Evolutionary conservation across 805 yeast genomes (phyloP), one percentile per base, ranked within the genome.

Genomic region (Candida hungchunana): DNA sequence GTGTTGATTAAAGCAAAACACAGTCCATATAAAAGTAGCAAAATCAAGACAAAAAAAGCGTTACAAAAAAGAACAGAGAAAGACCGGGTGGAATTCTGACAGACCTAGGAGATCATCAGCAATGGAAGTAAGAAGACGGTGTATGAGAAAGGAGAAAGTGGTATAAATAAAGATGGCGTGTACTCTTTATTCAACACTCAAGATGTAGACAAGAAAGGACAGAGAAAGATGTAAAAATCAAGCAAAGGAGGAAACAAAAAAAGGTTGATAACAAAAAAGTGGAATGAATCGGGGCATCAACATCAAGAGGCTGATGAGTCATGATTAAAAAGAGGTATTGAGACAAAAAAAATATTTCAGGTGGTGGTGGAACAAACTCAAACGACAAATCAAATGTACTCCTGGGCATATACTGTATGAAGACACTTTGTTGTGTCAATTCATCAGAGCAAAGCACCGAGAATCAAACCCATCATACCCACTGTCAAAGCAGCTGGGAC

Each of bases 401-500:
- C n/a, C n/a, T n/a, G n/a, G n/a, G n/a, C n/a, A n/a, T n/a, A n/a
- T n/a, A n/a, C n/a, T n/a, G n/a, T n/a, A n/a, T n/a, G n/a, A n/a
- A n/a, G n/a, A n/a, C n/a, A 20, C 10, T 20, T 20, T 8, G 23
- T 8, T 20, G 23, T 20, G 11, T 20, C 11, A 20, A 23, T 6
- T 6, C 10, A 14, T 44, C 40, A 54, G 29, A 54, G 37, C 31
- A 56, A 45, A 33, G 53, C 52, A 45, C 60, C 59, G 24, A 50
- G 38, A 26, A 55, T 42, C 28, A 53, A 38, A 37, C 59, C 59
- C 31, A 52, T 32, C 8, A 47, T 37, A 45, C 58, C 56, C 26
- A 55, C 34, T 4, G 53, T 37, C 34, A 48, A 26, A 31, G 55
- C 55, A 34, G 54, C 55, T 43, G 58, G 55, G 23, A 52, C 29